These are phyloP conservation scores for Daldinia sp. DNA, from an alignment of 2,329 filamentous ascomycete species.

Conservation along the genomic window DNA sequence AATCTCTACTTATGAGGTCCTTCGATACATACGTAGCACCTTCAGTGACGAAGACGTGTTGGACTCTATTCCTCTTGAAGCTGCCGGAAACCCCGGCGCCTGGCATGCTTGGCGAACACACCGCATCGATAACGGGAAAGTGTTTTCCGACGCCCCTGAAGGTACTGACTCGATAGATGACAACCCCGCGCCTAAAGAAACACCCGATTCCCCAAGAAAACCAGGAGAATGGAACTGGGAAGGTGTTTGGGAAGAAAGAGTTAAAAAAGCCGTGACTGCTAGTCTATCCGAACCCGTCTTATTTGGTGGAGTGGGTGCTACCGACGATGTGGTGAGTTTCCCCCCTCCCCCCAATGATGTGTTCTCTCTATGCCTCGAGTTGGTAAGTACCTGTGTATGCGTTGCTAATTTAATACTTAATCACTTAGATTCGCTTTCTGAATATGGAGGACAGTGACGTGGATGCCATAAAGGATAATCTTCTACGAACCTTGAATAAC, in stretches of 20 bases:
- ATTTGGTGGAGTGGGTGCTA: conserved; percentile 72
- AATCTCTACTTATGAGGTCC: conserved; percentile 73
- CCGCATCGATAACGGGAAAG: conserved; percentile 64
- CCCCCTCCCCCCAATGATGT: neutral
- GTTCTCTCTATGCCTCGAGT: conserved; percentile 11
- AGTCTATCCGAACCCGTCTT: conserved; percentile 84
- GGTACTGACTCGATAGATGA: conserved; percentile 23
- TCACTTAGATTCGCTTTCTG: conserved; percentile 72
- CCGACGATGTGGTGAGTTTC: conserved; percentile 78
- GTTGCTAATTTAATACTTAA: conserved; percentile 20
- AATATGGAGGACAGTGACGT: conserved; percentile 71
- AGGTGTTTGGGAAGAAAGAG: conserved; percentile 93
- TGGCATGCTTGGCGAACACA: conserved; percentile 94
- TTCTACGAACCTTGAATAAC: conserved; percentile 63
- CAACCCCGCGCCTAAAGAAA: conserved; percentile 40
- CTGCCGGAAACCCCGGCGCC: conserved; percentile 88
- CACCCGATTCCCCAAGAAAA: conserved; percentile 57
- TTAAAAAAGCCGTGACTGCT: conserved; percentile 79
- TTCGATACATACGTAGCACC: conserved; percentile 83
- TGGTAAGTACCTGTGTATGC: neutral
- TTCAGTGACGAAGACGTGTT: conserved; percentile 84
- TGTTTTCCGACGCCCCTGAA: conserved; percentile 42
- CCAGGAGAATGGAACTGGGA: conserved; percentile 98
- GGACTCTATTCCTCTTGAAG: conserved; percentile 82
- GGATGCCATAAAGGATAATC: conserved; percentile 68